Base-by-base conservation (phyloP, 2,329 filamentous ascomycete species). In the Colletotrichum musae region DNA sequence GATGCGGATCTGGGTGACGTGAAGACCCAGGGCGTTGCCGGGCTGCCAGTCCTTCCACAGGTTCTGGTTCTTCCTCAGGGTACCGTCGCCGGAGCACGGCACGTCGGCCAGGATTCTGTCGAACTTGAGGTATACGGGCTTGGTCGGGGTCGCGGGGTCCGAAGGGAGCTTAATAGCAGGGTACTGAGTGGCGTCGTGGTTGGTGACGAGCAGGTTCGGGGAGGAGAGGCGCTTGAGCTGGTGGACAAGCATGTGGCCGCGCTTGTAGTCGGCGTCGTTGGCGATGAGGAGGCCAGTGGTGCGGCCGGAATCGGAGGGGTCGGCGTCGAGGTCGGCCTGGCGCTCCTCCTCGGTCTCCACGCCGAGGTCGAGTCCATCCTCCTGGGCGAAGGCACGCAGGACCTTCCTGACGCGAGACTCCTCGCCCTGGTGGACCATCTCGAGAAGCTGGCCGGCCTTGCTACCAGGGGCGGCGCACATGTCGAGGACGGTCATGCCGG, bases 141-240 rank as follows among this genome's bases (percentile, higher is more conserved):
- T 84, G 28, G 82, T 83, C 39, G 83, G 85, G 70, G 88, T 87
- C 72, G 88, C 86, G 21, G 85, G 78, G 41, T 85, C 80, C 4
- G 86, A 84, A 13, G 90, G 91, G n/a, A 98, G 88, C 77, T 92
- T 94, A 76, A 99, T 94, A 0, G 95, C 94, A 3, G 96, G 96
- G 81, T 95, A 99, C 80, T 97, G 91, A 5, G 95, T 98, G 50
- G 96, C 96, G 80, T 99, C 96, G 83, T 99, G 95, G 80, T 99
- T 98, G 50, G 94, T 98, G 71, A 99, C 95, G 72, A 99, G 92
- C 74, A 99, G 86, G 79, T 99, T 99, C 3, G 96, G 95, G 5
- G 96, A 98, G 72, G 95, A 97, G 58, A 99, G 87, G 71, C 96
- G 93, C 87, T 99, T 99, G 76, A 98, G 93, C 82, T 99, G 96